These are phyloP conservation scores for Hyphodiscus hymeniophilus DNA, from an alignment of 495 filamentous ascomycete genomes.

Conservation along the genomic window DNA sequence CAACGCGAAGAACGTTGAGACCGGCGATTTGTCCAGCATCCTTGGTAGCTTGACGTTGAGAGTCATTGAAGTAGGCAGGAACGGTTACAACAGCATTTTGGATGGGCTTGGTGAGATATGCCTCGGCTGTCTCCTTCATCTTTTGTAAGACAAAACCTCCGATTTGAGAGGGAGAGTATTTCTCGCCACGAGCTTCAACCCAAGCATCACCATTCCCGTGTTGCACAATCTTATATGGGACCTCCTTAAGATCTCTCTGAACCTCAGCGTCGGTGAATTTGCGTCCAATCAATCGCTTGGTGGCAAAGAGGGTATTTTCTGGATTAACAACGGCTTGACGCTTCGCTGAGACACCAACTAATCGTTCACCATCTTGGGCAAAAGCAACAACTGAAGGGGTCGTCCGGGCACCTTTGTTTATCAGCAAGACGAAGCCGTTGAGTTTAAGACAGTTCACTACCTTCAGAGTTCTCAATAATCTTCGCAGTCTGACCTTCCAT, in stretches of 20 bases:
- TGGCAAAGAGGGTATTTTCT: constrained; percentile 98
- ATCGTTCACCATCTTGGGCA: constrained; percentile 90
- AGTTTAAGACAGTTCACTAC: no score
- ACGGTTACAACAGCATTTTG: constrained; percentile 97
- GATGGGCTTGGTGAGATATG: constrained; percentile 77
- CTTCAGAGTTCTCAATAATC: constrained; percentile 97
- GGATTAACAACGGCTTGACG: constrained; percentile 99
- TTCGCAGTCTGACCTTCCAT: constrained; percentile 94
- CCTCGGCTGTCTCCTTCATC: constrained; percentile 98
- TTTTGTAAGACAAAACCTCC: constrained; percentile 95
- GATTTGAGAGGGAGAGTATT: constrained; percentile 97
- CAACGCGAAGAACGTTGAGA: constrained; percentile 91
- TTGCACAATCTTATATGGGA: constrained; percentile 98
- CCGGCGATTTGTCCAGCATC: constrained; percentile 94
- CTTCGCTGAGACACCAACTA: constrained; percentile 97
- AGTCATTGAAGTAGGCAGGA: constrained; percentile 97
- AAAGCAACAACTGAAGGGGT: constrained; percentile 97
- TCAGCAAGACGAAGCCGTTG: constrained; percentile 7
- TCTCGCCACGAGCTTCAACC: constrained; percentile 92
- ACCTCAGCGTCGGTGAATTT: constrained; percentile 96
- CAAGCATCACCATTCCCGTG: constrained; percentile 97
- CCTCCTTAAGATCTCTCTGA: constrained; percentile 96
- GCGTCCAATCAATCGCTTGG: constrained; percentile 97
- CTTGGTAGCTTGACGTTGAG: constrained; percentile 95
- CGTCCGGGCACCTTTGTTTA: constrained; percentile 69